Evolutionary conservation across 2,329 filamentous ascomycete genomes (phyloP).

Genomic region (Pestalotiopsis sp.): DNA sequence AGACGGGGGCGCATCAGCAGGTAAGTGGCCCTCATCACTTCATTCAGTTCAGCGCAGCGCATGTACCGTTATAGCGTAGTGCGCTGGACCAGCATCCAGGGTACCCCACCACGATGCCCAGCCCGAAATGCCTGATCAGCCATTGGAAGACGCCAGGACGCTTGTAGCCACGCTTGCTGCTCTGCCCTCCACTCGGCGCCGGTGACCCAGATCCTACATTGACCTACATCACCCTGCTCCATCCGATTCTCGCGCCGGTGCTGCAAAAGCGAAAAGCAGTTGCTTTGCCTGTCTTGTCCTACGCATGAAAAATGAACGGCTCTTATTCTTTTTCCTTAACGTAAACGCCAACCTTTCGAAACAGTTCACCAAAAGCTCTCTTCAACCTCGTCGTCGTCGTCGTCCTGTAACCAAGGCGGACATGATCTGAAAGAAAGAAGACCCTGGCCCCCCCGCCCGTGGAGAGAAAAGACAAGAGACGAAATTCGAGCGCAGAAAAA

Average conservation of each 20-base stretch:
- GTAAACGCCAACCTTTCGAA: neutral
- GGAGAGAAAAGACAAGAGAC: neutral
- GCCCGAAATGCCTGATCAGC: slow-evolving; percentile 4
- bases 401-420: neutral
- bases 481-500: neutral
- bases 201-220: slow-evolving; percentile 9
- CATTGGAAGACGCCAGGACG: slow-evolving; percentile 9
- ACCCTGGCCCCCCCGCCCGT: neutral
- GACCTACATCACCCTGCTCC: slow-evolving; percentile 12
- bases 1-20: slow-evolving; percentile 1
- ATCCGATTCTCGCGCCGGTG: slow-evolving; percentile 12
- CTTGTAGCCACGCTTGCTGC: slow-evolving; percentile 8
- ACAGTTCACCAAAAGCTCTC: neutral
- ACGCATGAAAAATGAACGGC: neutral
- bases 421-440: neutral
- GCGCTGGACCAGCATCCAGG: slow-evolving; percentile 7
- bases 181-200: slow-evolving; percentile 5
- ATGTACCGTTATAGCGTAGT: slow-evolving; percentile 3
- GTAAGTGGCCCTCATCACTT: neutral
- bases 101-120: slow-evolving; percentile 11
- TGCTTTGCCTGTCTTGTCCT: neutral
- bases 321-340: neutral
- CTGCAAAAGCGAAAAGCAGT: slow-evolving; percentile 1
- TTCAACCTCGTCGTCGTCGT: neutral
- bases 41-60: neutral